Evolutionary conservation across 164 flowering plant genomes (phyloP).

Genomic region (Brasenia schreberi): DNA sequence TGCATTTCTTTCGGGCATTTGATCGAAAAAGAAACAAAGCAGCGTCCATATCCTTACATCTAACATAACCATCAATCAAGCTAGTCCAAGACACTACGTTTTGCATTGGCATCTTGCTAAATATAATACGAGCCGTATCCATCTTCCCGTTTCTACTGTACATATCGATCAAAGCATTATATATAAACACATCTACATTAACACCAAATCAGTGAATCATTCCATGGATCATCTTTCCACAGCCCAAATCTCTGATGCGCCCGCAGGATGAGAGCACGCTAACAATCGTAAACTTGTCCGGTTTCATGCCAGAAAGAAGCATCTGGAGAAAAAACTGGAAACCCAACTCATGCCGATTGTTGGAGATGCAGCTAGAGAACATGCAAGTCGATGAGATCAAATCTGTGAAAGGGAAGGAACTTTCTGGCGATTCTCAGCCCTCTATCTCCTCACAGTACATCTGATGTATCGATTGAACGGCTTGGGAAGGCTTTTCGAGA

Average conservation of each 20-base stretch:
- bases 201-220: conserved; percentile 20
- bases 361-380: conserved; percentile 17
- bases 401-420: too few relatives aligned
- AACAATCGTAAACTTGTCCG: conserved; percentile 25
- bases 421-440: too few relatives aligned
- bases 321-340: conserved; percentile 17
- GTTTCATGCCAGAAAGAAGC: conserved; percentile 11
- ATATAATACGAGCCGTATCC: conserved; percentile 16
- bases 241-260: conserved; percentile 11
- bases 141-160: conserved; percentile 24
- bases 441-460: too few relatives aligned
- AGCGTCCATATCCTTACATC: conserved; percentile 18
- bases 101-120: conserved; percentile 13
- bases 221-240: conserved; percentile 34
- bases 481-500: too few relatives aligned
- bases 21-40: conserved; percentile 27
- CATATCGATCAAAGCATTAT: conserved; percentile 39
- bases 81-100: conserved; percentile 43
- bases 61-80: conserved; percentile 27
- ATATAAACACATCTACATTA: conserved; percentile 17
- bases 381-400: conserved; percentile 30
- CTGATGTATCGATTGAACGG: too few relatives aligned
- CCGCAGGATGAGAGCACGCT: conserved; percentile 31
- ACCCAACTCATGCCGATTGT: conserved; percentile 17
- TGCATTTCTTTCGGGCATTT: too few relatives aligned